These are phyloP conservation scores for Boeremia exigua DNA, from an alignment of 2,329 filamentous ascomycete species.

Conservation along the genomic window DNA sequence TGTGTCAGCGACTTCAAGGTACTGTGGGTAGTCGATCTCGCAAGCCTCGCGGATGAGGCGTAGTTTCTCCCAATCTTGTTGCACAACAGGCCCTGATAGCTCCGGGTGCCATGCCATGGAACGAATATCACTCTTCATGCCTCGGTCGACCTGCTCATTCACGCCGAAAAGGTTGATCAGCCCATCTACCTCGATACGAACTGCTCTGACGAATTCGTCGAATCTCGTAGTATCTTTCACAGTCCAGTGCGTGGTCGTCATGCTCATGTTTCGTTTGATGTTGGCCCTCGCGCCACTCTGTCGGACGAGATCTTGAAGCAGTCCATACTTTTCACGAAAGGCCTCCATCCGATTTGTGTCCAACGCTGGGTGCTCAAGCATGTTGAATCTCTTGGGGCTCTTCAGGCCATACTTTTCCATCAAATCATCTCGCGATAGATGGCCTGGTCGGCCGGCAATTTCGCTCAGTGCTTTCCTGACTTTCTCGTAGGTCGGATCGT, in stretches of 20 bases:
- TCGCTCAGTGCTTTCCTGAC: conserved; percentile 51
- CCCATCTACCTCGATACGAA: conserved; percentile 52
- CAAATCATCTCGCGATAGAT: conserved; percentile 50
- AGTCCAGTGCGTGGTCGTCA: conserved; percentile 49
- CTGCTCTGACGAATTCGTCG: conserved; percentile 49
- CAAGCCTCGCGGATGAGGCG: conserved; percentile 53
- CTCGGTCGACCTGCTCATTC: conserved; percentile 53
- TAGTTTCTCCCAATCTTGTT: conserved; percentile 51
- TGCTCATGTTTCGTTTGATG: conserved; percentile 44
- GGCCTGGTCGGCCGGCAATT: conserved; percentile 53
- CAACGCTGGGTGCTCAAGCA: conserved; percentile 49
- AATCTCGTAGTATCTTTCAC: conserved; percentile 52
- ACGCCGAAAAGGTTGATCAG: conserved; percentile 52
- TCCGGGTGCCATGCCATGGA: conserved; percentile 58
- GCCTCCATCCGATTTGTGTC: conserved; percentile 54
- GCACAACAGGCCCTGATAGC: conserved; percentile 40
- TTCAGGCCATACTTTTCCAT: conserved; percentile 56
- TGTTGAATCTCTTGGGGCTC: conserved; percentile 49
- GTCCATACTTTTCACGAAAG: conserved; percentile 53
- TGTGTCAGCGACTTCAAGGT: conserved; percentile 49
- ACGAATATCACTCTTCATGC: conserved; percentile 53
- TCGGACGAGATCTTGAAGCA: conserved; percentile 49
- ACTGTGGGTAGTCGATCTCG: conserved; percentile 52
- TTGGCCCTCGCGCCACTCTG: conserved; percentile 42
- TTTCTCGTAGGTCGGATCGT: conserved; percentile 45